Conservation (phyloP, 2,329 filamentous ascomycete species). For the Epichloe brachyelytri region DNA sequence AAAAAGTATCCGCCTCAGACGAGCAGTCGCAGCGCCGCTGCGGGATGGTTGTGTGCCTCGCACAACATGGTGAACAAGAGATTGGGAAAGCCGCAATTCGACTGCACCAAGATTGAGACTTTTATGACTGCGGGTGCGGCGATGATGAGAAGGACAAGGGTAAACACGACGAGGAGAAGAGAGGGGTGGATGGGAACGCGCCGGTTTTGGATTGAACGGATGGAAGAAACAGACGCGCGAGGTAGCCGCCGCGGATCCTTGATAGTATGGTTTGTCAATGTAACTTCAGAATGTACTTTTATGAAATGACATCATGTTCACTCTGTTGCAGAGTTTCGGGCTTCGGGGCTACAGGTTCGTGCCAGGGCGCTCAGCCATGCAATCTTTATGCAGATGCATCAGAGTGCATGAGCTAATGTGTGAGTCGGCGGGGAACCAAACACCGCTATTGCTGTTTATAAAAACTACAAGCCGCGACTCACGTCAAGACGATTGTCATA, state of each 20-base stretch:
- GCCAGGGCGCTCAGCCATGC: too few species aligned
- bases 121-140: slow-evolving; percentile 60
- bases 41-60: slow-evolving; percentile 55
- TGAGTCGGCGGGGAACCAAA: too few species aligned
- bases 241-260: background rate
- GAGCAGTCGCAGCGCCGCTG: slow-evolving; percentile 47
- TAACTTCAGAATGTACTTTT: background rate
- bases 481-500: too few species aligned
- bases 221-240: background rate
- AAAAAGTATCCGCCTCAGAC: slow-evolving; percentile 52
- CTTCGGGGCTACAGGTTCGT: too few species aligned
- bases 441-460: too few species aligned
- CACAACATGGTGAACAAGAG: slow-evolving; percentile 57
- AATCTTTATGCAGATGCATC: too few species aligned
- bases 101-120: slow-evolving; percentile 55
- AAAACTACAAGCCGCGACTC: too few species aligned
- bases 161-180: slow-evolving; percentile 14
- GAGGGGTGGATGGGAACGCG: background rate
- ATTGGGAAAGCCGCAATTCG: slow-evolving; percentile 47
- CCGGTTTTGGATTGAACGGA: too few species aligned
- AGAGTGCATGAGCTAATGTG: too few species aligned
- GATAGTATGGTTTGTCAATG: background rate
- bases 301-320: background rate
- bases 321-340: background rate
- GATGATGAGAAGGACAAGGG: slow-evolving; percentile 36